Conservation (phyloP, 1,139 yeast species). For the Hemisphaericaspora xylanilytica region DNA sequence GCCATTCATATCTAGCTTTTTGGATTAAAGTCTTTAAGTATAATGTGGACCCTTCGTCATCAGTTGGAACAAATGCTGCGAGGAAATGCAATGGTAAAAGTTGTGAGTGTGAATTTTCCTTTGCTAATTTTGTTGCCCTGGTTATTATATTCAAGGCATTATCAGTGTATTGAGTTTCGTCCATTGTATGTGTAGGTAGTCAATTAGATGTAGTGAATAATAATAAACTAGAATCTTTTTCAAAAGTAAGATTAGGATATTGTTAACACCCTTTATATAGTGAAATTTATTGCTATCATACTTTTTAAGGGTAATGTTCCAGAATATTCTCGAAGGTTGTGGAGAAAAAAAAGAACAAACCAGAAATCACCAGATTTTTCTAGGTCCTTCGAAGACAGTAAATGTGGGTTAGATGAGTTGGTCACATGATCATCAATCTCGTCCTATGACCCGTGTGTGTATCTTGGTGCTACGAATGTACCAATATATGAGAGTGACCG, state of each 20-base stretch:
- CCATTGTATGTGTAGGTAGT: constrained; percentile 26
- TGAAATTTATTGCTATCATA: no score
- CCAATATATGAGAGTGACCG: no score
- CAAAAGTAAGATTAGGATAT: background rate
- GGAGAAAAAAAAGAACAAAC: no score
- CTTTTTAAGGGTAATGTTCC: background rate
- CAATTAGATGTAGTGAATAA: background rate
- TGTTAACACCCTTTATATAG: no score
- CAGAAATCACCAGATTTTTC: no score
- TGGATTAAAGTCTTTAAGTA: constrained; percentile 84
- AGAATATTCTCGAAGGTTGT: constrained; percentile 4
- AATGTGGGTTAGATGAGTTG: no score
- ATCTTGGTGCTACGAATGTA: no score
- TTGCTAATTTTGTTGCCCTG: constrained; percentile 77
- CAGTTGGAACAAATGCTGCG: constrained; percentile 85
- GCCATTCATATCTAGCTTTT: constrained; percentile 88
- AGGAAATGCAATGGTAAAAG: constrained; percentile 82
- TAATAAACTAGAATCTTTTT: no score
- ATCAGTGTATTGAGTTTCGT: constrained; percentile 84
- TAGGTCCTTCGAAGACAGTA: background rate
- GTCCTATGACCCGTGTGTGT: no score
- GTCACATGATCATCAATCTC: no score
- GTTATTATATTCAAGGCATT: constrained; percentile 82
- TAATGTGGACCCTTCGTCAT: constrained; percentile 64
- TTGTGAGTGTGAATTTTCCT: constrained; percentile 80